phyloP scores from a whole-genome alignment of 2,329 filamentous ascomycete species.

The Pseudocercospora macadamiae region DNA sequence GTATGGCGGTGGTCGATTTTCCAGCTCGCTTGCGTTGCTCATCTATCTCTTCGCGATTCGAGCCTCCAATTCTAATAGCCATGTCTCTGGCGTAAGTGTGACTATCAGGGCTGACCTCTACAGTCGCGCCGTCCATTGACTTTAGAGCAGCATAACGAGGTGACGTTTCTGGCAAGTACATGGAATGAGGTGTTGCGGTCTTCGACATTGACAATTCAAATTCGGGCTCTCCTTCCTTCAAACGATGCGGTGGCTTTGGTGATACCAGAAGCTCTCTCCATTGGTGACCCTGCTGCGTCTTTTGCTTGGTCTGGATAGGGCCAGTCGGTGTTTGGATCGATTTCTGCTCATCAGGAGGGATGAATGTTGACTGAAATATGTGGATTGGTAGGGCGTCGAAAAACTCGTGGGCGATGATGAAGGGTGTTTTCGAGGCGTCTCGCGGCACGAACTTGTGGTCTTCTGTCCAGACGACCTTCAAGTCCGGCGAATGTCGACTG shows the following conservation, averaged over 20 bases:
- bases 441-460: conserved; percentile 81
- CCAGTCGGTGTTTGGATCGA: conserved; percentile 52
- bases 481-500: conserved; percentile 72
- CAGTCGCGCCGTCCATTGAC: conserved; percentile 66
- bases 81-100: conserved; percentile 80
- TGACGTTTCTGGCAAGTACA: conserved; percentile 82
- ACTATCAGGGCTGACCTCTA: conserved; percentile 90
- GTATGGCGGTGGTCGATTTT: conserved; percentile 25
- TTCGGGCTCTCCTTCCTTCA: conserved; percentile 64
- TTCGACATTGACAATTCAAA: conserved; percentile 84
- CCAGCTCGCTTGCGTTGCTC: conserved; percentile 17
- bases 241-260: conserved; percentile 56
- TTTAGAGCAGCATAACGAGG: conserved; percentile 77
- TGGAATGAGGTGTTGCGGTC: conserved; percentile 75
- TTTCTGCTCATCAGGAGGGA: conserved; percentile 38
- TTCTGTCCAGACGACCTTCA: conserved; percentile 84
- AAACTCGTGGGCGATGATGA: conserved; percentile 97
- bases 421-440: conserved; percentile 70
- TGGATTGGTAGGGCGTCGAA: conserved; percentile 98
- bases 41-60: conserved; percentile 35
- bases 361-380: conserved; percentile 76
- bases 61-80: conserved; percentile 79
- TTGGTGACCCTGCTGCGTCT: conserved; percentile 54
- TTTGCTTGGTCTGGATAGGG: conserved; percentile 45
- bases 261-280: conserved; percentile 85